phyloP scores from a whole-genome alignment of 345 rosid genomes.

The Gossypium stocksii region DNA sequence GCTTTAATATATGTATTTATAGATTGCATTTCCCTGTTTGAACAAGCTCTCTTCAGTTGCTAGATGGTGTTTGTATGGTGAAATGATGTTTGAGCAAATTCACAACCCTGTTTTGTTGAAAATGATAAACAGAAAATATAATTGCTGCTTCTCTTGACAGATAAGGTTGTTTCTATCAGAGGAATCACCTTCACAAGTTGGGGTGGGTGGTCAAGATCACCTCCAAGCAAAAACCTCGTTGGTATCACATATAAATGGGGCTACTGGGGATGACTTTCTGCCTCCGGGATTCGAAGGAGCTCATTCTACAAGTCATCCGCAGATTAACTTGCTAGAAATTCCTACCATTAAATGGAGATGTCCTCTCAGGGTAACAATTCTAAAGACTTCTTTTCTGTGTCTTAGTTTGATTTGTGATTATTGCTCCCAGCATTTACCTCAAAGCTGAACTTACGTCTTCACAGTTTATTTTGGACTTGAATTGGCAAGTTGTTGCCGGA shows the following conservation, averaged over 20 bases:
- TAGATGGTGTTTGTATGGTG: too few relatives aligned
- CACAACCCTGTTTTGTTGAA: not conserved
- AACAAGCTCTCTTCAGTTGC: too few relatives aligned
- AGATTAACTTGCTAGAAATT: constrained; percentile 57
- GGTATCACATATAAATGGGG: constrained; percentile 47
- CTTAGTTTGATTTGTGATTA: not conserved
- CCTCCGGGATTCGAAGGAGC: constrained; percentile 83
- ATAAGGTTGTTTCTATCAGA: constrained; percentile 34
- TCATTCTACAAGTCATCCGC: constrained; percentile 41
- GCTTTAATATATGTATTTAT: too few relatives aligned
- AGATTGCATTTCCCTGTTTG: too few relatives aligned
- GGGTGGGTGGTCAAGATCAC: constrained; percentile 78
- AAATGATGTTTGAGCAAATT: too few relatives aligned
- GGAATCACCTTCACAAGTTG: constrained; percentile 87
- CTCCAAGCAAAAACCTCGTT: constrained; percentile 83
- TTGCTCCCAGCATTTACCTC: constrained; percentile 14
- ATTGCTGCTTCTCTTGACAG: constrained; percentile 23
- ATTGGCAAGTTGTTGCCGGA: constrained; percentile 82
- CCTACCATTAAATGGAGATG: constrained; percentile 69
- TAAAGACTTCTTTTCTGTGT: not conserved
- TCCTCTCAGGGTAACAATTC: constrained; percentile 50
- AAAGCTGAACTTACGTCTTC: constrained; percentile 22
- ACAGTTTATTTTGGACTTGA: constrained; percentile 50
- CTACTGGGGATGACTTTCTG: constrained; percentile 4
- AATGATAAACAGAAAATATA: not conserved